Evolutionary conservation across 164 flowering plant species (phyloP).

Genomic region (Umbilicus rupestris): DNA sequence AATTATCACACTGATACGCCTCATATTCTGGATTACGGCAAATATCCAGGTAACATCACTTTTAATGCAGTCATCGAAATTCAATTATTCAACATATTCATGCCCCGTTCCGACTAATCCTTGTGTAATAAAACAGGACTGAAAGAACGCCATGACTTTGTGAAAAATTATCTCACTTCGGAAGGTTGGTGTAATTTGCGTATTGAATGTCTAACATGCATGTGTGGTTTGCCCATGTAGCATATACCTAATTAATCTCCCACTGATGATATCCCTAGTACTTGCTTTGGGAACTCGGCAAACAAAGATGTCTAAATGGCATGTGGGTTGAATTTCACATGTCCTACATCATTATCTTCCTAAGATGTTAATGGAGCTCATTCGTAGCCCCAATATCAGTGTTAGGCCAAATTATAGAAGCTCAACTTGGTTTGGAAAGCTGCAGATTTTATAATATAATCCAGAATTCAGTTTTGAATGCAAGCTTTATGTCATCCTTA

Average conservation of each 20-base stretch:
- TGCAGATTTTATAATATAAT: background rate
- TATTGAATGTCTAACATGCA: no score
- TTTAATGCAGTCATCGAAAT: no score
- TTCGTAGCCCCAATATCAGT: background rate
- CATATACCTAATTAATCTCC: no score
- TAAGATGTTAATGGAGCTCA: background rate
- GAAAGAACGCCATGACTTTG: conserved; percentile 61
- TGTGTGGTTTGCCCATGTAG: no score
- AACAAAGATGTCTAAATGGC: no score
- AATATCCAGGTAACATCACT: conserved; percentile 59
- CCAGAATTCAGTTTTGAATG: background rate
- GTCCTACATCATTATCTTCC: background rate
- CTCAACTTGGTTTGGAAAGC: background rate
- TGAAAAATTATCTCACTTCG: conserved; percentile 40
- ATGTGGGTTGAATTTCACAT: background rate
- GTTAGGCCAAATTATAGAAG: background rate
- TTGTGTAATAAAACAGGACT: conserved; percentile 29
- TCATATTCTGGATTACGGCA: conserved; percentile 63
- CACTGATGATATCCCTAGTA: no score
- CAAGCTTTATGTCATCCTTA: no score
- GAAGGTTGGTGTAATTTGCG: conserved; percentile 57
- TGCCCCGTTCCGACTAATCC: background rate
- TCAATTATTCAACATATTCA: background rate
- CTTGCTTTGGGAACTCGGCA: no score
- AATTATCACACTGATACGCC: conserved; percentile 80